Base-by-base conservation (phyloP, 176 grass and related monocot genomes). In the Avena eriantha region DNA sequence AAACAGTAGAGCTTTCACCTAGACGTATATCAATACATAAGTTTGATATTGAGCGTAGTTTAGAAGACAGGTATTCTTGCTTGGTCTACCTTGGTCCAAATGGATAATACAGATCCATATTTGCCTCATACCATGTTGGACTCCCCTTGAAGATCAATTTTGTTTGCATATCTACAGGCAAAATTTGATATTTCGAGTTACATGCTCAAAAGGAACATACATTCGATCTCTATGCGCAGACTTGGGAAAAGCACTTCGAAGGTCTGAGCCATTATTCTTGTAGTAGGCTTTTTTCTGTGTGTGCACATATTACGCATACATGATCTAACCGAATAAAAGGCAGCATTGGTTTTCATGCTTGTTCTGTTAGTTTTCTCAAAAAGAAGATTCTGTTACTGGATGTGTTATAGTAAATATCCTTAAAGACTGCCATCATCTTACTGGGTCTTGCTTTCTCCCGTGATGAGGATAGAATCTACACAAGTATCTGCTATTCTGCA, bases 201-300 rank as follows among this genome's bases (percentile, higher is more conserved):
- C 77, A 64, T 98, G 97, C 85, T 98, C 97, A 73, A 98, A 98
- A 87, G 96, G 96, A 93, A 98, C 96, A 77, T 98, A 98, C 21
- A 88, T 96, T 81, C 88, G 92, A 21, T 98, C 97, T 83, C 97
- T 98, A 17, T 96, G 97, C 80, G 94, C 97, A 59, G 97, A 98
- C 92, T 78, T 98, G 86, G 97, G 97, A 74, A 96, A 98, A 93
- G 88, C 92, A 8, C 92, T 98, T 65, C 82, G 97, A 79, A 93
- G 92, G 97, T 98, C 83, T 90, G 79, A 8, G 7, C 22, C 15
- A 76, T 51, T 86, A 41, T 24, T 86, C 19, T 75, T 87, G 3
- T 49, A 64, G 9, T 53, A 33, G 24, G 0, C 0, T 29, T 33
- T 53, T 35, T 63, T 83, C 3, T 48, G 23, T 9, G 12, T 87